These are phyloP conservation scores for Emergomyces africanus DNA, from an alignment of 2,329 filamentous ascomycete genomes.

Conservation along the genomic window DNA sequence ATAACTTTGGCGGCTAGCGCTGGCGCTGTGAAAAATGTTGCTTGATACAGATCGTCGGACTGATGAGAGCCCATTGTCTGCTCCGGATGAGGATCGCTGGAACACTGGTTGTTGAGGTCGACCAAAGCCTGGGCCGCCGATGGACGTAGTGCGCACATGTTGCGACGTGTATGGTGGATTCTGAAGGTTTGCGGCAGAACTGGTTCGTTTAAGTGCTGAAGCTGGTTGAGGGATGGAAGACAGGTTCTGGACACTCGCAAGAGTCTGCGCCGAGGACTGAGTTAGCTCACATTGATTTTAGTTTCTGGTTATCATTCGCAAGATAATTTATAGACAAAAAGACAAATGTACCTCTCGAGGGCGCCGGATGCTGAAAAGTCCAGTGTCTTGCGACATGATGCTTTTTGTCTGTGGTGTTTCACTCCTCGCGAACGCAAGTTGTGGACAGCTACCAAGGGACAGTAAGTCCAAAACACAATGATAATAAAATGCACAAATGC, in stretches of 20 bases:
- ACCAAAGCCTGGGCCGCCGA: constrained; percentile 74
- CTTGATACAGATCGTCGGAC: constrained; percentile 70
- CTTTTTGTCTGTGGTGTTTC: neutral
- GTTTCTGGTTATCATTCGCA: neutral
- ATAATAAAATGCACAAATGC: neutral
- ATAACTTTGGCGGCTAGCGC: constrained; percentile 58
- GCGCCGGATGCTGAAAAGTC: constrained; percentile 82
- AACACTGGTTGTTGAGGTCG: constrained; percentile 81
- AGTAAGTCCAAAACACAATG: neutral
- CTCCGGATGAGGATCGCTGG: constrained; percentile 58
- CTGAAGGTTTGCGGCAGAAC: constrained; percentile 56
- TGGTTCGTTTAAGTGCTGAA: constrained; percentile 88
- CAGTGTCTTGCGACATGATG: constrained; percentile 74
- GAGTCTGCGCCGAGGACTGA: constrained; percentile 42
- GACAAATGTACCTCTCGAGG: constrained; percentile 60
- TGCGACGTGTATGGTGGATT: constrained; percentile 52
- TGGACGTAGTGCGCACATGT: constrained; percentile 72
- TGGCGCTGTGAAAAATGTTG: constrained; percentile 44
- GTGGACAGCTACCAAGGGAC: neutral
- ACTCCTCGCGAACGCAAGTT: neutral
- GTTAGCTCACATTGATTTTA: constrained; percentile 11
- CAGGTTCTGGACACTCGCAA: constrained; percentile 72
- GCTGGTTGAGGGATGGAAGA: constrained; percentile 79
- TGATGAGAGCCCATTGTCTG: constrained; percentile 68
- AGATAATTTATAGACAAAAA: neutral